These are phyloP conservation scores for Coix lacrymajobi DNA, from an alignment of 176 grass and related monocot species.

Conservation along the genomic window DNA sequence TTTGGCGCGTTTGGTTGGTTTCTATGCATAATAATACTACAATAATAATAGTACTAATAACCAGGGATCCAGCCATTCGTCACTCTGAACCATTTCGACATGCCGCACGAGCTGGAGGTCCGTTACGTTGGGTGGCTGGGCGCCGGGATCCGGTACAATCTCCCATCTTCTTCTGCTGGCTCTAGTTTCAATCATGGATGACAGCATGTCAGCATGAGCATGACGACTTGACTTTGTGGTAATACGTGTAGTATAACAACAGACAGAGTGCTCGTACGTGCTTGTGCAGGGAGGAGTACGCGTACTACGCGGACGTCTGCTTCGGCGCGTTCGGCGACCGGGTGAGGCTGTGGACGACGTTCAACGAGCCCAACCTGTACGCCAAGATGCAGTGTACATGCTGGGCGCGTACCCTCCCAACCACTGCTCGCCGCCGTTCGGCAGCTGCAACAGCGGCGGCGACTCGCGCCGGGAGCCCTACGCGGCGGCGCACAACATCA, in stretches of 20 bases:
- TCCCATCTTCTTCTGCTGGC: neutral
- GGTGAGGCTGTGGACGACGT: constrained; percentile 60
- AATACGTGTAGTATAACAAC: too few species aligned
- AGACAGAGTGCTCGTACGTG: too few species aligned
- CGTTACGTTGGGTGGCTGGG: constrained; percentile 44
- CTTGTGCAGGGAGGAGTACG: constrained; percentile 68
- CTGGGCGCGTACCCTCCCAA: constrained; percentile 30
- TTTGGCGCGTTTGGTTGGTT: too few species aligned
- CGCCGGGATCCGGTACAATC: neutral
- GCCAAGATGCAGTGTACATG: constrained; percentile 33
- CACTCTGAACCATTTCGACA: constrained; percentile 59
- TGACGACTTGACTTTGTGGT: too few species aligned
- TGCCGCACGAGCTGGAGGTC: constrained; percentile 53
- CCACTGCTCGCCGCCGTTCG: constrained; percentile 50
- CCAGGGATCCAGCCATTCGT: constrained; percentile 75
- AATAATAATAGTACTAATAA: too few species aligned
- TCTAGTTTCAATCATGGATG: neutral
- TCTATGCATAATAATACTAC: too few species aligned
- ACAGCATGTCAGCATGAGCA: too few species aligned
- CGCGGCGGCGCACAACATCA: constrained; percentile 45
- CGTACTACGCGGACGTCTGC: constrained; percentile 53
- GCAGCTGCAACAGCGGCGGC: constrained; percentile 39
- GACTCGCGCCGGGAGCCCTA: constrained; percentile 51
- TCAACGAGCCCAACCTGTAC: constrained; percentile 72
- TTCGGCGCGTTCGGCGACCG: constrained; percentile 67